Percentiles rank a stretch among this genome's conserved stretches.
These are phyloP conservation scores for Salvia hispanica DNA, from an alignment of 257 asterid genomes.

Conservation along the genomic window DNA sequence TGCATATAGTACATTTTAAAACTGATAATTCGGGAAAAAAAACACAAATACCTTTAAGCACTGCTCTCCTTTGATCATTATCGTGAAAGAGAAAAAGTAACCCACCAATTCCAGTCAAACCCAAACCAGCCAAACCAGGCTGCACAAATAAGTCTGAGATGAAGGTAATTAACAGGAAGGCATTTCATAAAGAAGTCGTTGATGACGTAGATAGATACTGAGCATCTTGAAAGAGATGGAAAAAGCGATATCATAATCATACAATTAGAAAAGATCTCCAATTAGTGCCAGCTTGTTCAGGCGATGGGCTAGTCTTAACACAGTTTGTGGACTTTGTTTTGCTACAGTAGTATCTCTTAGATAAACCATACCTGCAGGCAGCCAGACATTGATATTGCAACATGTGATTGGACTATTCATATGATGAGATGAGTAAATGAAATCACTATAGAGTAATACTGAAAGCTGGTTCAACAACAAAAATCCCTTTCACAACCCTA, in stretches of 20 bases:
- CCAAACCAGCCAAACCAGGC: constrained; percentile 74
- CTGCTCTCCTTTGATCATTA: constrained; percentile 89
- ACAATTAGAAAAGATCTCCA: constrained; percentile 65
- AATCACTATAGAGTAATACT: background rate
- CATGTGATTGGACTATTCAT: constrained; percentile 7
- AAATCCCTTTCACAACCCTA: constrained; percentile 4
- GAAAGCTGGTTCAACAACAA: constrained; percentile 6
- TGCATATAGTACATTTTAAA: background rate
- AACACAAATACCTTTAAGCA: constrained; percentile 66
- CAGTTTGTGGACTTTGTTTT: constrained; percentile 32
- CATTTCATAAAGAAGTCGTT: constrained; percentile 21
- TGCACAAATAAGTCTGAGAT: constrained; percentile 58
- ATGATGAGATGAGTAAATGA: constrained; percentile 19
- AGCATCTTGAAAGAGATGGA: constrained; percentile 35
- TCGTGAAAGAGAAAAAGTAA: constrained; percentile 57
- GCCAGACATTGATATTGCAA: background rate
- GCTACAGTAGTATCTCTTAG: constrained; percentile 44
- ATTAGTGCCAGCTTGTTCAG: constrained; percentile 39
- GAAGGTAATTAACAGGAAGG: constrained; percentile 35
- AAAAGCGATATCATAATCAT: constrained; percentile 51
- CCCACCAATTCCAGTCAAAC: constrained; percentile 77
- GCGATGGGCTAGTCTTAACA: constrained; percentile 35
- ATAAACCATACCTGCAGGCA: constrained; percentile 40
- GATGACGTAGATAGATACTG: constrained; percentile 24
- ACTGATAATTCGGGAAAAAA: constrained; percentile 13